Evolutionary conservation across 148 eudicot species (phyloP), one percentile per base, ranked within the genome.

Genomic region (Rhododendron griersonianum): DNA sequence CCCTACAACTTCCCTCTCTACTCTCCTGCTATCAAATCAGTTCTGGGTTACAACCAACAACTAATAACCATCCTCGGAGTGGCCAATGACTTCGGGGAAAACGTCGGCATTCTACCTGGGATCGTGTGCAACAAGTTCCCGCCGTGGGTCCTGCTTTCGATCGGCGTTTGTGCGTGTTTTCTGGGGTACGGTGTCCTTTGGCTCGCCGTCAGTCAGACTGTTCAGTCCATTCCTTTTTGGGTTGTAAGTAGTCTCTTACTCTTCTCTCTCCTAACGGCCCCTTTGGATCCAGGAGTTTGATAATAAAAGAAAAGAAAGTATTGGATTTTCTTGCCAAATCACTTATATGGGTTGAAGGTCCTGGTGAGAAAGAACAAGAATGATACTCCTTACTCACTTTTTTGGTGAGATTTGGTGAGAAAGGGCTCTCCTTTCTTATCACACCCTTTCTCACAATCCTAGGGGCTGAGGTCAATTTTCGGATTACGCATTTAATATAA

Each of bases 41-140:
- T 94, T 3, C 77, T 96, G 87, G 98, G 99, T 73, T 94, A 90
- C 65, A 89, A 61, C 85, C 99, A 96, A 83, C 98, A 92, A 69
- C 99, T 94, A 83, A 88, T 96, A 23, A 93, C 99, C 13, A 92
- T 96, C 0, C 93, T 96, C 57, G 99, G 98, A 11, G 99, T 97
- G 19, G 99, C 99, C 2, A 95, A 94, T 86, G 99, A 97, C 76
- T 81, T 96, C 47, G 98, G 99, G 13, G 99, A 96, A 53, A 96
- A 94, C 80, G 89, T 95, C 0, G 99, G 99, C 1, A 92, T 96
- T 74, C 91, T 96, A 63, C 98, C 99, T 10, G 99, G 98, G 6
- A 89, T 95, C 69, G 98, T 95, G 13, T 94, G 95, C 74, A 95
- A 96, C 84, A 96, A 92, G 88, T 91, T 95, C 33, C 96, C 98